These are phyloP conservation scores for Xylaria sp. DNA, from an alignment of 2,329 filamentous ascomycete genomes.

Conservation along the genomic window DNA sequence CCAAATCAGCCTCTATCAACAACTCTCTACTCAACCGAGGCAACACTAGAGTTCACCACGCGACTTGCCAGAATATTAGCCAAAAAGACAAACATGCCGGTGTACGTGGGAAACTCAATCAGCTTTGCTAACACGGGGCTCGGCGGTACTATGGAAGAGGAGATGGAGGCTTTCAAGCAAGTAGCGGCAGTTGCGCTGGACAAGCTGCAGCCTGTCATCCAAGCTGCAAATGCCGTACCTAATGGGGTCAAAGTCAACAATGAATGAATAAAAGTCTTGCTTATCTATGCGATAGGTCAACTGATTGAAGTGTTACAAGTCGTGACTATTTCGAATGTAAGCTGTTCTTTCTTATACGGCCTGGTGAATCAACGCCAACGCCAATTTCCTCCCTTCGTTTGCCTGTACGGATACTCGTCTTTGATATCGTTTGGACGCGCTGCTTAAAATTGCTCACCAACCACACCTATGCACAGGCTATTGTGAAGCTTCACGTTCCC, in stretches of 20 bases:
- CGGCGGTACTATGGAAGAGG: conserved; percentile 87
- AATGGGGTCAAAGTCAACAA: conserved; percentile 15
- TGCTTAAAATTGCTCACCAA: no score
- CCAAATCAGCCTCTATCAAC: conserved; percentile 76
- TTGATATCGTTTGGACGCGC: no score
- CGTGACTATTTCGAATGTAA: background rate
- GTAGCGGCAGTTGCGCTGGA: conserved; percentile 76
- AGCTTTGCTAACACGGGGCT: conserved; percentile 78
- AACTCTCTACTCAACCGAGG: conserved; percentile 78
- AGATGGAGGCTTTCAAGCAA: conserved; percentile 86
- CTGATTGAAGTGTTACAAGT: background rate
- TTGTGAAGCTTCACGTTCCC: background rate
- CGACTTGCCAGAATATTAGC: conserved; percentile 85
- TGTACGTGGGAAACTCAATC: conserved; percentile 92
- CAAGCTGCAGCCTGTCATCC: conserved; percentile 57
- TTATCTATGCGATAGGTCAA: background rate
- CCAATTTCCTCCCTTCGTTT: background rate
- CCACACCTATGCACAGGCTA: background rate
- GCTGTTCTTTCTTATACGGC: background rate
- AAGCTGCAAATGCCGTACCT: background rate
- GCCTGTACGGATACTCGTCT: no score
- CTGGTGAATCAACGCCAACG: background rate
- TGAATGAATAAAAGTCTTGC: background rate
- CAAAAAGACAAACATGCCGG: conserved; percentile 75
- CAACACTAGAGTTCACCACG: conserved; percentile 86